phyloP scores from a whole-genome alignment of 306 rosid species.

The Arachis stenosperma region DNA sequence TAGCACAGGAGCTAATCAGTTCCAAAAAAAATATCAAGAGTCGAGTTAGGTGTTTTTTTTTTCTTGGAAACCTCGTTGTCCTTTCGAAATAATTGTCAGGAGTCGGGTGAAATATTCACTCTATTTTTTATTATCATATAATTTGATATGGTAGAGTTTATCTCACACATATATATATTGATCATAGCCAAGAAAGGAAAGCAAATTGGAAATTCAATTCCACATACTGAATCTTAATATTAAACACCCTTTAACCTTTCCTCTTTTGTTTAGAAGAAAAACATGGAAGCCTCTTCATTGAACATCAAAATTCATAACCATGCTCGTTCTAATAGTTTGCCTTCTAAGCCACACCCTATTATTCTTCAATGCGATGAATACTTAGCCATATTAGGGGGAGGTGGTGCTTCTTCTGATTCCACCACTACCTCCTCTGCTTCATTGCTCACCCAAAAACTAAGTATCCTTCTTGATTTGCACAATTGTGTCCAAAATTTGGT shows the following conservation, averaged over 20 bases:
- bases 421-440: constrained; percentile 31
- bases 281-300: constrained; percentile 44
- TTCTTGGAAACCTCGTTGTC: too few relatives aligned
- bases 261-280: constrained; percentile 23
- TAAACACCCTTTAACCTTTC: too few relatives aligned
- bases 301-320: constrained; percentile 41
- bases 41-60: too few relatives aligned
- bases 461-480: constrained; percentile 40
- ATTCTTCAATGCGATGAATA: constrained; percentile 43
- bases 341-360: constrained; percentile 47
- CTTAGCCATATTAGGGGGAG: constrained; percentile 33
- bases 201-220: constrained; percentile 30
- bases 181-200: constrained; percentile 28
- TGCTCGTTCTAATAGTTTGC: constrained; percentile 51
- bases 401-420: constrained; percentile 19
- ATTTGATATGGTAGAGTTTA: too few relatives aligned
- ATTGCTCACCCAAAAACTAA: constrained; percentile 35
- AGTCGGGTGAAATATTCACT: too few relatives aligned
- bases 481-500: constrained; percentile 36
- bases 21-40: too few relatives aligned
- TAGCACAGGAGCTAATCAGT: too few relatives aligned
- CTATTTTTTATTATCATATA: too few relatives aligned
- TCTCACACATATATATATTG: neutral
- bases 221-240: too few relatives aligned
- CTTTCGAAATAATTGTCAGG: too few relatives aligned